Base-by-base conservation (phyloP, 805 yeast species). In the Schizosaccharomyces octosporus region DNA sequence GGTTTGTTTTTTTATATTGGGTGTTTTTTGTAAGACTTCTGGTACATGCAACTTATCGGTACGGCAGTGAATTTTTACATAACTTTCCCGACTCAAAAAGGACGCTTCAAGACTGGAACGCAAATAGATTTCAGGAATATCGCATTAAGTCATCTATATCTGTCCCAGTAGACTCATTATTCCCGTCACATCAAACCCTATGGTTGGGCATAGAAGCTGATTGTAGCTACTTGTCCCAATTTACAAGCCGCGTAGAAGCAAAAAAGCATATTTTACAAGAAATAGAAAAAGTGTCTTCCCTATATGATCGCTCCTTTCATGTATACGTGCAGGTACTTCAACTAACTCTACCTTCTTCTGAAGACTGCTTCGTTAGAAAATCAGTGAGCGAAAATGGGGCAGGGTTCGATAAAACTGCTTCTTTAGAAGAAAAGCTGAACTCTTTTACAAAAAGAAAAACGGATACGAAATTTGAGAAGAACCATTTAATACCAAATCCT, bases 121-220 rank as follows among this genome's bases (percentile, higher is more conserved):
- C 21, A 45, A 45, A 45, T 24, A 45, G 51, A 5, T 24, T 45
- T n/a, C 27, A 45, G n/a, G 51, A 45, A 19, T 45, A 45, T 45
- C 27, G 51, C 4, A 19, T 24, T 9, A 45, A 45, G n/a, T 45
- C 51, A 11, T 19, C 51, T 24, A 13, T 45, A 3, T 45, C 51
- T 45, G 13, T 51, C 27, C 57, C 57, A 21, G 57, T 29, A 13
- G 27, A 17, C 36, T 51, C 57, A 29, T 51, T 51, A 24, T 29
- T 29, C 11, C 31, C 57, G 19, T 17, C 51, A 4, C 51, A 19
- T 45, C 51, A 45, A 45, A 45, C 39, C 2, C 21, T 41, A 21
- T 57, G 48, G 32, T 66, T 72, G n/a, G 75, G 75, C 0, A 63
- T 71, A 4, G 74, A 70, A 17, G 73, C 68, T 1, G 75, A 73